Conservation (phyloP, 345 rosid genomes). For the Mallotus nudiflorus region DNA sequence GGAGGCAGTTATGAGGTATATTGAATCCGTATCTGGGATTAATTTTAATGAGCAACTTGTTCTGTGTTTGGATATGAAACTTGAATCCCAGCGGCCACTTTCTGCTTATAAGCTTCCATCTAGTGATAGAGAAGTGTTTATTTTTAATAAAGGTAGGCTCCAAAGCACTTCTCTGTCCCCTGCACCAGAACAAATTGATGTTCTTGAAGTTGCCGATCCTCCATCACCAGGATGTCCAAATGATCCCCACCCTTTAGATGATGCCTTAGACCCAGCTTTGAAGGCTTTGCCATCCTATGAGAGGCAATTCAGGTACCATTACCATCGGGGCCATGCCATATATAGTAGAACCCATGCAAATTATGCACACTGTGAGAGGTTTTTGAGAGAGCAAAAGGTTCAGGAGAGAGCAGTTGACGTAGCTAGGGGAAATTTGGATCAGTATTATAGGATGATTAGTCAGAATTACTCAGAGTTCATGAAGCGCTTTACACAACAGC, state of each 20-base stretch:
- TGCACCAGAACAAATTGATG: constrained; percentile 54
- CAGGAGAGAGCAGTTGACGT: constrained; percentile 90
- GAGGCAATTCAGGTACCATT: constrained; percentile 82
- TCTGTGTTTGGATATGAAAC: constrained; percentile 76
- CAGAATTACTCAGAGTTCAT: constrained; percentile 78
- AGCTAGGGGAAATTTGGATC: constrained; percentile 78
- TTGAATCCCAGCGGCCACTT: constrained; percentile 73
- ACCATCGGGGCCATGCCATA: constrained; percentile 53
- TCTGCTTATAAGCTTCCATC: constrained; percentile 81
- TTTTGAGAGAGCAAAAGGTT: constrained; percentile 80
- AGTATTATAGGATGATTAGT: constrained; percentile 69
- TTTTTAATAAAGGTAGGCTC: constrained; percentile 75
- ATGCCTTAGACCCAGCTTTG: constrained; percentile 87
- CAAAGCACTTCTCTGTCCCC: constrained; percentile 65
- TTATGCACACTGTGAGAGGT: constrained; percentile 59
- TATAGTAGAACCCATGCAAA: constrained; percentile 55
- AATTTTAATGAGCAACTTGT: constrained; percentile 75
- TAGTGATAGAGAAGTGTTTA: constrained; percentile 62
- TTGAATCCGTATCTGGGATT: constrained; percentile 59
- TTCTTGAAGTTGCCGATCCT: constrained; percentile 58
- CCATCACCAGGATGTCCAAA: constrained; percentile 42
- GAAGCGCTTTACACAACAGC: constrained; percentile 81
- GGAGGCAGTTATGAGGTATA: constrained; percentile 68
- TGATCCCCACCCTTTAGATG: constrained; percentile 80
- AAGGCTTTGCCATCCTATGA: constrained; percentile 93